phyloP scores from a whole-genome alignment of 306 rosid genomes.

The Lathyrus tuberosus region DNA sequence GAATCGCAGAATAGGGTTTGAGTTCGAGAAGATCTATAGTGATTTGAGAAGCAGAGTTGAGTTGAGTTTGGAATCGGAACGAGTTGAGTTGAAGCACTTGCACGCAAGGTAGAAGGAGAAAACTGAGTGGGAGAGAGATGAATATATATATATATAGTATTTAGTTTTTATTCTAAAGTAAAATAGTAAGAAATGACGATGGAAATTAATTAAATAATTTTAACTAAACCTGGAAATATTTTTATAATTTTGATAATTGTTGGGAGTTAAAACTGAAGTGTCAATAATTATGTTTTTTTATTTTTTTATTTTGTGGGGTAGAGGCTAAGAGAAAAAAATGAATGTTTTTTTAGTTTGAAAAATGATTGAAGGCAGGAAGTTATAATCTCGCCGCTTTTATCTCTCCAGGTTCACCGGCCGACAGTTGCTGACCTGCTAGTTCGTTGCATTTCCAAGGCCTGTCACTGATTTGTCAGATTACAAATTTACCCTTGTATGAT shows the following conservation, averaged over 20 bases:
- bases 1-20: constrained; percentile 45
- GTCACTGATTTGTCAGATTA: constrained; percentile 45
- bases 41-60: constrained; percentile 11
- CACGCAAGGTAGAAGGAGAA: constrained; percentile 30
- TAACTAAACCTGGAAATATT: neutral
- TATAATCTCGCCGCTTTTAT: constrained; percentile 57
- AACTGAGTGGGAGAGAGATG: constrained; percentile 14
- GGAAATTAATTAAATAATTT: constrained; percentile 33
- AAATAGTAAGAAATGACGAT: constrained; percentile 5
- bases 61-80: constrained; percentile 40
- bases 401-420: constrained; percentile 82
- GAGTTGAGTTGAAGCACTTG: constrained; percentile 42
- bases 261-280: constrained; percentile 24
- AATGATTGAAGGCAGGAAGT: constrained; percentile 19
- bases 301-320: neutral
- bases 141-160: constrained; percentile 37
- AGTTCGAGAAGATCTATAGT: constrained; percentile 43
- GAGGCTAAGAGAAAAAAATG: constrained; percentile 1
- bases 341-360: constrained; percentile 16
- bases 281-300: neutral
- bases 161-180: no score
- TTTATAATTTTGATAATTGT: neutral
- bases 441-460: constrained; percentile 60
- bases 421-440: constrained; percentile 79
- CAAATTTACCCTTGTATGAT: constrained; percentile 35